Base-by-base conservation (phyloP, 331 rosid genomes). In the Acacia pycnantha region DNA sequence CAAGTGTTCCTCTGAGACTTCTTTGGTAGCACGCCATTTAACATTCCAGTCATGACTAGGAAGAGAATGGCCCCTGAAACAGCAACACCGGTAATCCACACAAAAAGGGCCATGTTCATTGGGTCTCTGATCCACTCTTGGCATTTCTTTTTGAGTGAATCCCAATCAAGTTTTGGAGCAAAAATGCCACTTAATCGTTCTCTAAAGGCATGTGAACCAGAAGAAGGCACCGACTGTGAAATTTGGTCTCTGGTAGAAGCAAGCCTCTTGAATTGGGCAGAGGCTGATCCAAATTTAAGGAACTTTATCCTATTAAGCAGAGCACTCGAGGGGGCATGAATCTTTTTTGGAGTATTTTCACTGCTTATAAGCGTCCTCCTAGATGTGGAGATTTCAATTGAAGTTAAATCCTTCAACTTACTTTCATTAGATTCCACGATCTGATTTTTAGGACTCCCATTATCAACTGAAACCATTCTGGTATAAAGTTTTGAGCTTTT, bases 31-130 rank as follows among this genome's bases (percentile, higher is more conserved):
- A 84, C 94, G 51, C 26, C 40, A 76, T 95, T 88, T 81, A 93
- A 85, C 98, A 95, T 93, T 70, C 99, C 99, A 16, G 94, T 93
- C 99, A 93, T 95, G 74, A 95, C 98, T 29, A 95, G 86, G 86
- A 95, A 95, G 75, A 95, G 79, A 79, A 93, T 91, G 11, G 97
- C 98, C 54, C 99, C 99, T 0, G 99, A 95, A 82, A 95, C 83
- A 76, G 94, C 97, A 27, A 95, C 97, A 13, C 88, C 81, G 15
- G 26, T 2, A 51, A 90, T 91, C 98, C 98, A 95, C 51, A 76
- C 79, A 70, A 95, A 90, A 79, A 95, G 90, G 79, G 97, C 99
- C 91, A 95, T 88, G 89, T 95, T 93, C 90, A 90, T 76, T 27
- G 99, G 98, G 67, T 91, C 82, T 78, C 74, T 88, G 64, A 95